Base-by-base conservation (phyloP, 768 basidiomycete genomes). In the Boletus vermiculosoides region DNA sequence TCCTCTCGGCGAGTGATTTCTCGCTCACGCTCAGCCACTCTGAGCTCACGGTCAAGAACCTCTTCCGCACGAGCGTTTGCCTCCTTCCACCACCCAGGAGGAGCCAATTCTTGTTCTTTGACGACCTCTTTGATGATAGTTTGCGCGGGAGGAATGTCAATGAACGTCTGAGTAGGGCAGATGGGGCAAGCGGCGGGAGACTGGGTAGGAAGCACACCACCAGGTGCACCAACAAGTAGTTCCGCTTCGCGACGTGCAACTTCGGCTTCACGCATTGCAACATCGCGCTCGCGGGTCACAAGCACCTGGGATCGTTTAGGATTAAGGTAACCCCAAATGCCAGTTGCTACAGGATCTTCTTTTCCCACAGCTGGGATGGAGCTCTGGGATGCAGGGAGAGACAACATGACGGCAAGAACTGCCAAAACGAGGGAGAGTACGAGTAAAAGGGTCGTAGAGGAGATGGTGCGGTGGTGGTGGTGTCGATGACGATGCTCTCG, bases 181-280 rank as follows among this genome's bases (percentile, higher is more conserved):
- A 79, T 60, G 0, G 90, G 80, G 65, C 89, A 92, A 10, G 75
- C 59, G 37, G 74, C 59, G 3, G 85, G 76, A 1, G 84, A 73
- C 5, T 82, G 80, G 0, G 78, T 61, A 8, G 86, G 80, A 47
- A 89, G 73, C 23, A 93, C 86, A 37, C 92, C 92, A 20, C 88
- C 92, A 1, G 91, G 90, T 1, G 90, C 87, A 45, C 89, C 92
- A 16, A 83, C 87, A 36, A 94, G 83, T 40, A 93, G 72, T 63
- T 93, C 92, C 30, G 92, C 92, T 66, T 94, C 92, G 40, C 92
- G 89, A 58, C 89, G 88, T 22, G 92, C 92, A 42, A 94, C 92
- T 63, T 94, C 92, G 0, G 90, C 88, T 70, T 94, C 92, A 54
- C 92, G 90, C 61, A 82, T 73, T 47, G 92, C 91, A 55, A 94